These are phyloP conservation scores for Petunia hybrid DNA, from an alignment of 305 asterid species.

Conservation along the genomic window DNA sequence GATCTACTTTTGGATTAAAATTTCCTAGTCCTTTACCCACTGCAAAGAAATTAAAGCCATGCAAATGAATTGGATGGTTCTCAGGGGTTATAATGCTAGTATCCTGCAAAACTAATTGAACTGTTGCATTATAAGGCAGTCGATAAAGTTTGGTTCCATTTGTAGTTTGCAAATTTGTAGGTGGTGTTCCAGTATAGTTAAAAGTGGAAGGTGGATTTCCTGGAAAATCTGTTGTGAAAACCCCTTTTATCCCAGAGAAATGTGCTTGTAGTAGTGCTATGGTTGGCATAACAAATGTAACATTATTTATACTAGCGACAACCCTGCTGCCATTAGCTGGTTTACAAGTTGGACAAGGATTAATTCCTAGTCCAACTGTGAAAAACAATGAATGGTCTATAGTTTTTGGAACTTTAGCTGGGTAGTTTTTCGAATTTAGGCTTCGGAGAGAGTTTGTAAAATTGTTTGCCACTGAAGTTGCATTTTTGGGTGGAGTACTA, in stretches of 20 bases:
- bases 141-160: slow-evolving; percentile 68
- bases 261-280: slow-evolving; percentile 77
- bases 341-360: slow-evolving; percentile 66
- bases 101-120: slow-evolving; percentile 75
- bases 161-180: slow-evolving; percentile 42
- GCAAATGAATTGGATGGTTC: slow-evolving; percentile 86
- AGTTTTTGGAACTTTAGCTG: slow-evolving; percentile 65
- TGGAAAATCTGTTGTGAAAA: slow-evolving; percentile 79
- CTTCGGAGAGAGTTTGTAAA: slow-evolving; percentile 61
- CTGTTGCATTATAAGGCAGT: slow-evolving; percentile 64
- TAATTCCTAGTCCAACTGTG: slow-evolving; percentile 68
- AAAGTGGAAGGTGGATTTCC: slow-evolving; percentile 61
- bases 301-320: slow-evolving; percentile 69
- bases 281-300: slow-evolving; percentile 80
- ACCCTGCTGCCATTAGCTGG: slow-evolving; percentile 68
- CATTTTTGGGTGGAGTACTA: slow-evolving; percentile 63
- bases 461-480: slow-evolving; percentile 67
- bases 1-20: slow-evolving; percentile 63
- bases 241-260: slow-evolving; percentile 64
- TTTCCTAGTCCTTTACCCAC: slow-evolving; percentile 78
- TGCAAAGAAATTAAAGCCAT: slow-evolving; percentile 82
- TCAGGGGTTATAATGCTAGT: slow-evolving; percentile 73
- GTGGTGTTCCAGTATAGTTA: slow-evolving; percentile 65
- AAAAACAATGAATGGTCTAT: slow-evolving; percentile 69
- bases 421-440: slow-evolving; percentile 57